Percentiles rank a stretch among this genome's conserved stretches.
Evolutionary conservation across 768 basidiomycete genomes (phyloP).

Genomic region (Calocera viscosa): DNA sequence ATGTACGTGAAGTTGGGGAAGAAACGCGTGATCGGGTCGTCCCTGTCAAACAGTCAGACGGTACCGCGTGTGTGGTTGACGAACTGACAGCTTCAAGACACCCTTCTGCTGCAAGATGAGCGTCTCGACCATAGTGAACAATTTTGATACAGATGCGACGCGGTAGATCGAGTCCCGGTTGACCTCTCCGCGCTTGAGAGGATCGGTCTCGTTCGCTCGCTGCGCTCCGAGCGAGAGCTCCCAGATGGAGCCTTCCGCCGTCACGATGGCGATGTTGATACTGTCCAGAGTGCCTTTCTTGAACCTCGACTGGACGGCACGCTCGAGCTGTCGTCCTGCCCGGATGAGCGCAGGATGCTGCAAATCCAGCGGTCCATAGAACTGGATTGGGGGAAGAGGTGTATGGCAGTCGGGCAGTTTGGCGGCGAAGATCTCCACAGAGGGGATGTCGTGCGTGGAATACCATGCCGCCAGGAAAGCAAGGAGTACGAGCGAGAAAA

Average conservation of each 20-base stretch:
- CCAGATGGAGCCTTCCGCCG: slow-evolving; percentile 34
- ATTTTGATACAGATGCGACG: slow-evolving; percentile 41
- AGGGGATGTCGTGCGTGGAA: too few species aligned
- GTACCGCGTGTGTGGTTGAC: background rate
- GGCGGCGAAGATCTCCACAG: too few species aligned
- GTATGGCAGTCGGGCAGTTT: background rate
- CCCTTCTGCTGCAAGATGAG: slow-evolving; percentile 39
- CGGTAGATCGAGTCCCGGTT: slow-evolving; percentile 36
- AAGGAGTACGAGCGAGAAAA: background rate
- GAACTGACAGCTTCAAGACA: slow-evolving; percentile 23
- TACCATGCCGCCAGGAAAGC: background rate
- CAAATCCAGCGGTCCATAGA: slow-evolving; percentile 16
- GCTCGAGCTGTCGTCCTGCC: background rate
- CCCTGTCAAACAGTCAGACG: slow-evolving; percentile 26
- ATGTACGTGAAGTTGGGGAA: slow-evolving; percentile 31
- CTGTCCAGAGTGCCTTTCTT: slow-evolving; percentile 35
- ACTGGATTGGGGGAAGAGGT: slow-evolving; percentile 7
- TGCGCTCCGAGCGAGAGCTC: slow-evolving; percentile 35
- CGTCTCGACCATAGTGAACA: slow-evolving; percentile 40
- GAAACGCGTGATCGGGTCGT: slow-evolving; percentile 39
- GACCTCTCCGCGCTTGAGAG: background rate
- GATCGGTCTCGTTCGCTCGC: slow-evolving; percentile 33
- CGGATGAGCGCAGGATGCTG: slow-evolving; percentile 17
- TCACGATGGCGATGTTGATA: slow-evolving; percentile 40
- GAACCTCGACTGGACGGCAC: slow-evolving; percentile 17